Percentiles rank a stretch among this genome's conserved stretches.
These are phyloP conservation scores for Wickerhamiella australiensis DNA, from an alignment of 805 yeast species.

Conservation along the genomic window DNA sequence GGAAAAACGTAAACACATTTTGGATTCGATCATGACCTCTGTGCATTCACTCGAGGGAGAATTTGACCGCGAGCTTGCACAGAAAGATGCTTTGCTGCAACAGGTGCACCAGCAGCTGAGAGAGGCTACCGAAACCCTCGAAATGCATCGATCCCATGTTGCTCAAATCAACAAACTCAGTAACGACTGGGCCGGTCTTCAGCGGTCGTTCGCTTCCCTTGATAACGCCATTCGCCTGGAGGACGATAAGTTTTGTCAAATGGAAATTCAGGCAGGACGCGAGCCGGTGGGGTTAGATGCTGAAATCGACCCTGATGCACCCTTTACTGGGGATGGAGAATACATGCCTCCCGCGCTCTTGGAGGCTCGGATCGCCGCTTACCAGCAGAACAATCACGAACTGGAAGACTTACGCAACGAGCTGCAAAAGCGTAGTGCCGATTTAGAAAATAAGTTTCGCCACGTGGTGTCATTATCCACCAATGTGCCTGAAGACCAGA, in stretches of 20 bases:
- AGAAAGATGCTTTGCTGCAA: slow-evolving; percentile 42
- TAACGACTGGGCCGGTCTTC: slow-evolving; percentile 31
- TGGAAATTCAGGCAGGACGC: slow-evolving; percentile 27
- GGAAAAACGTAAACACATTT: slow-evolving; percentile 33
- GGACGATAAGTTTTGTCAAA: slow-evolving; percentile 38
- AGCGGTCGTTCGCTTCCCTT: slow-evolving; percentile 45
- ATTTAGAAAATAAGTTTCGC: slow-evolving; percentile 65
- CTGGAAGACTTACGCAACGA: slow-evolving; percentile 42
- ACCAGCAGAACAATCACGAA: slow-evolving; percentile 51
- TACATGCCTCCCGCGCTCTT: slow-evolving; percentile 21
- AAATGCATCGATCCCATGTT: slow-evolving; percentile 9
- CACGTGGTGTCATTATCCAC: slow-evolving; percentile 83
- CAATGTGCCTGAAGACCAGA: slow-evolving; percentile 68
- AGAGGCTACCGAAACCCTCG: slow-evolving; percentile 41
- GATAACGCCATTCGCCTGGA: slow-evolving; percentile 55
- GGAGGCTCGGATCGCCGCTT: slow-evolving; percentile 71
- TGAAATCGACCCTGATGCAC: slow-evolving; percentile 77
- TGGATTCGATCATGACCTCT: slow-evolving; percentile 41
- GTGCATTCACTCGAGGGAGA: slow-evolving; percentile 43
- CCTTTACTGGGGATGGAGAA: slow-evolving; percentile 42
- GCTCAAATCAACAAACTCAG: slow-evolving; percentile 8
- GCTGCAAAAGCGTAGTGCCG: slow-evolving; percentile 43
- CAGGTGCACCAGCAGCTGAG: slow-evolving; percentile 44
- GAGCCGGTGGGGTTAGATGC: slow-evolving; percentile 32
- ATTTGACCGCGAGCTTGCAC: slow-evolving; percentile 44